Percentiles rank a stretch among this genome's conserved stretches.
These are phyloP conservation scores for Warburgia ugandensis DNA, from an alignment of 164 flowering plant genomes.

Conservation along the genomic window DNA sequence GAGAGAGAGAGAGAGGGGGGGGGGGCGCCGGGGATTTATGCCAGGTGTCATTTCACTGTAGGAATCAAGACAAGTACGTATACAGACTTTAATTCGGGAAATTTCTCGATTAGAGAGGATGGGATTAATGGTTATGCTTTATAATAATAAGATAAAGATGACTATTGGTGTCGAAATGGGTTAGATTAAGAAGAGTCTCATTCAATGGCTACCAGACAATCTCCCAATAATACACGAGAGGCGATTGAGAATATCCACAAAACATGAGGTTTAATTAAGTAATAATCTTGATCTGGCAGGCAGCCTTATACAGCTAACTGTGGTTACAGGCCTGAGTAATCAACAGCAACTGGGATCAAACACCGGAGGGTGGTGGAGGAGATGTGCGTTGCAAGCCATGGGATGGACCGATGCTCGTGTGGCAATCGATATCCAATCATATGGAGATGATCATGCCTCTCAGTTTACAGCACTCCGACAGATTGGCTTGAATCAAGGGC, in stretches of 20 bases:
- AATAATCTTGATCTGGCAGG: background rate
- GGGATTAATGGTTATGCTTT: background rate
- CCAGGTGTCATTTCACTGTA: background rate
- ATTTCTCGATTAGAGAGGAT: background rate
- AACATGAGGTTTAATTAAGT: background rate
- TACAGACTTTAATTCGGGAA: background rate
- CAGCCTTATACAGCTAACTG: background rate
- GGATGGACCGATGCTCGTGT: background rate
- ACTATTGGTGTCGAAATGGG: background rate
- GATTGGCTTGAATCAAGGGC: slow-evolving; percentile 15
- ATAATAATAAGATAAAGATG: background rate
- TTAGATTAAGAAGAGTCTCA: background rate
- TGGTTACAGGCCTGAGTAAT: background rate
- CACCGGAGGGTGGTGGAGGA: no score
- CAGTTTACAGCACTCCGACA: slow-evolving; percentile 5
- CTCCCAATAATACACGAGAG: background rate
- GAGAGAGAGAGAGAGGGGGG: background rate
- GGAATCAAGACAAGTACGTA: background rate
- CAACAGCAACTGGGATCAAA: slow-evolving; percentile 1
- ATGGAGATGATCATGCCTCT: background rate
- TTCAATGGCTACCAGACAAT: background rate
- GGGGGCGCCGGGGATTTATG: background rate
- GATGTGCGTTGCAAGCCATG: background rate
- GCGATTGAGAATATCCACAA: background rate
- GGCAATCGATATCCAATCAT: slow-evolving; percentile 5